These are phyloP conservation scores for Oligophagozyma castellii DNA, from an alignment of 1,139 yeast genomes.

Conservation along the genomic window DNA sequence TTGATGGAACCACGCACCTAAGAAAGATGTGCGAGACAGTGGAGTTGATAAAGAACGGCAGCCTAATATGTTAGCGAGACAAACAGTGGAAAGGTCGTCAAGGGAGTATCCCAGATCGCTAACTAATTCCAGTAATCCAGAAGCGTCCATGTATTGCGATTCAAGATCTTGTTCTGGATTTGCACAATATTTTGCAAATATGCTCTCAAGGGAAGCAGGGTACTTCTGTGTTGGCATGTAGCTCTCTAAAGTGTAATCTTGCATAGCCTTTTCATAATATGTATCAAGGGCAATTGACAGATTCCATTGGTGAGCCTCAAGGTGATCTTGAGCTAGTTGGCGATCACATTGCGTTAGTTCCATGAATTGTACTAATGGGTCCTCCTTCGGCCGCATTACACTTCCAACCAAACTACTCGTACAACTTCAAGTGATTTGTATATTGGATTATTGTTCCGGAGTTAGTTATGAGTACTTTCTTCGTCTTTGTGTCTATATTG, in stretches of 20 bases:
- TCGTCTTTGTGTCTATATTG: no score
- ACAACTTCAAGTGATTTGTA: no score
- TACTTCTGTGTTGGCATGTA: slow-evolving; percentile 4
- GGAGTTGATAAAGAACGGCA: slow-evolving; percentile 16
- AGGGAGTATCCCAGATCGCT: slow-evolving; percentile 55
- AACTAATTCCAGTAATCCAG: slow-evolving; percentile 61
- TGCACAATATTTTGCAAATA: slow-evolving; percentile 21
- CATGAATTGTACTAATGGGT: slow-evolving; percentile 9
- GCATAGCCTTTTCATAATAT: slow-evolving; percentile 18
- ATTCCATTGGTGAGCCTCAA: slow-evolving; percentile 17
- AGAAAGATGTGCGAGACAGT: slow-evolving; percentile 18
- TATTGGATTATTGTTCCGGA: no score
- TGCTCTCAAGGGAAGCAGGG: slow-evolving; percentile 9
- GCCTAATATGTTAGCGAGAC: slow-evolving; percentile 53
- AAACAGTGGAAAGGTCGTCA: slow-evolving; percentile 59
- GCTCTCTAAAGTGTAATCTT: slow-evolving; percentile 8
- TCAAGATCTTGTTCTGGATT: slow-evolving; percentile 9
- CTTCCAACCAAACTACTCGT: no score
- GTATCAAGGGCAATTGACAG: slow-evolving; percentile 23
- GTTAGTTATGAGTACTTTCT: no score
- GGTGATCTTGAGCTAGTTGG: slow-evolving; percentile 13
- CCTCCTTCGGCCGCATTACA: no score
- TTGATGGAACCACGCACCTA: slow-evolving; percentile 14
- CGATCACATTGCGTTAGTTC: slow-evolving; percentile 13
- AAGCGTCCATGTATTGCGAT: slow-evolving; percentile 39